A percentile compares a stretch with the other conserved stretches of the same genome.
Evolutionary conservation across 2,329 filamentous ascomycete genomes (phyloP).

Genomic region (Ophiosphaerella narmari): DNA sequence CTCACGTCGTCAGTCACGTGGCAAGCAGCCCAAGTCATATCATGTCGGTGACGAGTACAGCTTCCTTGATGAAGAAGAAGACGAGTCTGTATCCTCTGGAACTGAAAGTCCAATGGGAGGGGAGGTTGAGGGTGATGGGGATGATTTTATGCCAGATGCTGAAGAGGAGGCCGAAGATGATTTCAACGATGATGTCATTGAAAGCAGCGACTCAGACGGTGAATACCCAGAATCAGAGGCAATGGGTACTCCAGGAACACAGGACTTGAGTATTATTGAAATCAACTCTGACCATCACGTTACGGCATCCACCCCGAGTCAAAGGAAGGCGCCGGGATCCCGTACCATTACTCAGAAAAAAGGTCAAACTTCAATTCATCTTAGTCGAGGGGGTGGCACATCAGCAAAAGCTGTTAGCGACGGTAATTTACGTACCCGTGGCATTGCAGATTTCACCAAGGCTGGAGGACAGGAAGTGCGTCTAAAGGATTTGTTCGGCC

Average conservation of each 20-base stretch:
- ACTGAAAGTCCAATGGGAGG: constrained; percentile 10
- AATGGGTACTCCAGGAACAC: constrained; percentile 5
- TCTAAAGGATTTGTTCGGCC: constrained; percentile 57
- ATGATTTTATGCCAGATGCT: constrained; percentile 31
- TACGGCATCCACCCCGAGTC: constrained; percentile 4
- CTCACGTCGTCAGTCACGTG: constrained; percentile 28
- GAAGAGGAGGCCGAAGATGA: constrained; percentile 33
- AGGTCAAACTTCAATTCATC: constrained; percentile 1
- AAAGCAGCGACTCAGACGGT: constrained; percentile 34
- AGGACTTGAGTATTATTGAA: constrained; percentile 13
- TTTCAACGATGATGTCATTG: constrained; percentile 26
- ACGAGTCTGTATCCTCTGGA: constrained; percentile 11
- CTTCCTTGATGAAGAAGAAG: constrained; percentile 27
- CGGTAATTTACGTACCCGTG: constrained; percentile 25
- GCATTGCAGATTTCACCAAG: constrained; percentile 36
- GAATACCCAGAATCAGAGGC: constrained; percentile 5
- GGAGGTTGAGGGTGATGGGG: constrained; percentile 25
- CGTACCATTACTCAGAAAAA: background rate
- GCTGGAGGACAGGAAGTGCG: constrained; percentile 46
- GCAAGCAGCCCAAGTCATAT: constrained; percentile 22
- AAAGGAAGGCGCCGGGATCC: background rate
- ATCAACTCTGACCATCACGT: constrained; percentile 10
- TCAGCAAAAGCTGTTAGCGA: constrained; percentile 2
- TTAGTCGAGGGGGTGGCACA: background rate
- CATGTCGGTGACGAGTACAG: constrained; percentile 27